Evolutionary conservation across 139 green algal species (phyloP).

Genomic region (Eudorina sp.): DNA sequence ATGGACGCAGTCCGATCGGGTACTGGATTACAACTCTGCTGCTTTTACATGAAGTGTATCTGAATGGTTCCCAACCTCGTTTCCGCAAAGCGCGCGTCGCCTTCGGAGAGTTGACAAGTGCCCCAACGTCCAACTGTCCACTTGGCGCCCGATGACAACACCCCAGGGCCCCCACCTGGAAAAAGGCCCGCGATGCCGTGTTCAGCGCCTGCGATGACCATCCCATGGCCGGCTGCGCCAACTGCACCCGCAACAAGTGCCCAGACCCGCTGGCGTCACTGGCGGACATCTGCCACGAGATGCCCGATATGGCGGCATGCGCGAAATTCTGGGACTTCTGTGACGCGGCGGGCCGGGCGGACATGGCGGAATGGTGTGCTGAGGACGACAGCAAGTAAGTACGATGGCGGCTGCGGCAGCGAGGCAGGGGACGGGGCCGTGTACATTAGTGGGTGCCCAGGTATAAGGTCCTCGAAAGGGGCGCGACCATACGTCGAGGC

Average conservation of each 20-base stretch:
- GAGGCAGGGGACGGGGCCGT: background rate
- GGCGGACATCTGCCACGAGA: slow-evolving; percentile 57
- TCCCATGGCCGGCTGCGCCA: slow-evolving; percentile 56
- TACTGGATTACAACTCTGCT: too few species aligned
- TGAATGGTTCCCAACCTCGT: too few species aligned
- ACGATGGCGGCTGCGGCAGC: background rate
- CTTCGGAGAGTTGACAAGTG: too few species aligned
- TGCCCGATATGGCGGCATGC: slow-evolving; percentile 58
- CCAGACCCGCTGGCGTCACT: slow-evolving; percentile 59
- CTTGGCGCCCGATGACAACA: too few species aligned
- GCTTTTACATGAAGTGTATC: too few species aligned
- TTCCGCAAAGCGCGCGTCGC: too few species aligned
- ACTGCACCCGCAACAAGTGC: slow-evolving; percentile 49
- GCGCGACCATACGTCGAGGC: too few species aligned
- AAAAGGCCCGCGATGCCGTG: slow-evolving; percentile 35
- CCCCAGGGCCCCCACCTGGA: slow-evolving; percentile 44
- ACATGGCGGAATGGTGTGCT: slow-evolving; percentile 34
- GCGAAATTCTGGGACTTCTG: slow-evolving; percentile 51
- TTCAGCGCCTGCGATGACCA: slow-evolving; percentile 55
- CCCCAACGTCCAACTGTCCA: too few species aligned
- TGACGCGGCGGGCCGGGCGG: slow-evolving; percentile 3
- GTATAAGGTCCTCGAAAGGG: too few species aligned
- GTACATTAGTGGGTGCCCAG: too few species aligned
- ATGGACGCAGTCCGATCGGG: too few species aligned
- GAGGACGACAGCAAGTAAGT: slow-evolving; percentile 35